A percentile compares a stretch with the other conserved stretches of the same genome.
phyloP scores from a whole-genome alignment of 2,329 filamentous ascomycete species.

The Aspergillus floridensis region DNA sequence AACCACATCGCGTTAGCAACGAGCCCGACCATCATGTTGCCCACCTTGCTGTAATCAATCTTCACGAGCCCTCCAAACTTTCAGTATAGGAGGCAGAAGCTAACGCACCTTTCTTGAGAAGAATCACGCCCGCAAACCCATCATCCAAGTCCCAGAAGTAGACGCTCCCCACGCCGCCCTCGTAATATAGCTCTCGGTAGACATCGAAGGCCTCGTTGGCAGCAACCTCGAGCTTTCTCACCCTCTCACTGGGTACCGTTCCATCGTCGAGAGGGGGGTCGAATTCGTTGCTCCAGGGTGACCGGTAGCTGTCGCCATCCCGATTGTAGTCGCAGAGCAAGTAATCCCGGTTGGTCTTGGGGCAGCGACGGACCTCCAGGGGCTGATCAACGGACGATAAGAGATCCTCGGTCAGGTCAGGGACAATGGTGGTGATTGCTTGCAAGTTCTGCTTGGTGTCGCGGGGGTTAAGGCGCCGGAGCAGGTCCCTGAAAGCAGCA shows the following conservation, averaged over 20 bases:
- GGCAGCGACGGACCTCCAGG: slow-evolving; percentile 79
- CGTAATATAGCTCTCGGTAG: slow-evolving; percentile 88
- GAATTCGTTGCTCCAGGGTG: slow-evolving; percentile 99
- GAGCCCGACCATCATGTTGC: neutral
- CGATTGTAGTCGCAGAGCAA: slow-evolving; percentile 99
- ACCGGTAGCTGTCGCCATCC: slow-evolving; percentile 95
- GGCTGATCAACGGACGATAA: slow-evolving; percentile 97
- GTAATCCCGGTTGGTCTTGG: slow-evolving; percentile 88
- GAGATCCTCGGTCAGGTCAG: slow-evolving; percentile 92
- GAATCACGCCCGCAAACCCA: slow-evolving; percentile 91
- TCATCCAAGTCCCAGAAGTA: slow-evolving; percentile 99
- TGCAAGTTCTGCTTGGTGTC: slow-evolving; percentile 85
- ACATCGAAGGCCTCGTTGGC: slow-evolving; percentile 97
- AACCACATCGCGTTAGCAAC: neutral
- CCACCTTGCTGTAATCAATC: neutral
- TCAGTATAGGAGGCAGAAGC: neutral
- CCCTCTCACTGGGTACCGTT: slow-evolving; percentile 82
- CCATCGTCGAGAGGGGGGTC: slow-evolving; percentile 87
- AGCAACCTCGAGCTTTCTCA: slow-evolving; percentile 88
- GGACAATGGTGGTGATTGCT: slow-evolving; percentile 81
- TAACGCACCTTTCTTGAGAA: slow-evolving; percentile 83
- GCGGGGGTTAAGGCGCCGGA: slow-evolving; percentile 94
- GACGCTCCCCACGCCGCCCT: slow-evolving; percentile 91
- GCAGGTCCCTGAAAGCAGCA: slow-evolving; percentile 71
- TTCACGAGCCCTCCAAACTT: neutral